These are phyloP conservation scores for Tirmania nivea DNA, from an alignment of 495 filamentous ascomycete genomes.

Conservation along the genomic window DNA sequence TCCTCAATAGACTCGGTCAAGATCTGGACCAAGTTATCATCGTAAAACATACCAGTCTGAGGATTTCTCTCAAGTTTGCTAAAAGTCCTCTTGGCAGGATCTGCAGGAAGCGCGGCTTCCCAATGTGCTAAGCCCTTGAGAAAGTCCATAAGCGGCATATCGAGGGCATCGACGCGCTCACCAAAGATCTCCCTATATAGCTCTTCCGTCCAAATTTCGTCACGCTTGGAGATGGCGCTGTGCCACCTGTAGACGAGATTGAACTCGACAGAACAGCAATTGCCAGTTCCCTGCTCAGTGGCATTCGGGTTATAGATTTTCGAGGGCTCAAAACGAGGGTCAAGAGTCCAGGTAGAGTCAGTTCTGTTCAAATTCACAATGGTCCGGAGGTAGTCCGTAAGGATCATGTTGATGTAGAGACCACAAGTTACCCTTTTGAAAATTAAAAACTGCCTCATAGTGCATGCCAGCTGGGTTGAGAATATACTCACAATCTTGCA, in stretches of 20 bases:
- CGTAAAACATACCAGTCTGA: conserved; percentile 34
- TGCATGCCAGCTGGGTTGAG: background rate
- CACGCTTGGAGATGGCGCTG: conserved; percentile 47
- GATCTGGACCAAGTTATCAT: conserved; percentile 47
- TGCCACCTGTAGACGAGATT: conserved; percentile 63
- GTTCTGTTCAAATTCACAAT: conserved; percentile 64
- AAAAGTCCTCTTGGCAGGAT: conserved; percentile 44
- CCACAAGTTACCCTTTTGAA: conserved; percentile 41
- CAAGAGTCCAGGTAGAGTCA: conserved; percentile 59
- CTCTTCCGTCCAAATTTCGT: conserved; percentile 53
- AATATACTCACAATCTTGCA: conserved; percentile 32
- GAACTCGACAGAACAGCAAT: conserved; percentile 61
- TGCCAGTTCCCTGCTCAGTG: conserved; percentile 45
- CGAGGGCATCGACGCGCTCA: conserved; percentile 28
- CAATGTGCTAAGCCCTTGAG: conserved; percentile 37
- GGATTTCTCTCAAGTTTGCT: conserved; percentile 35
- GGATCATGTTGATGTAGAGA: conserved; percentile 63
- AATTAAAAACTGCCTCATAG: conserved; percentile 4
- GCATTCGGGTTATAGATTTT: conserved; percentile 29
- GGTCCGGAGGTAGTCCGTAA: conserved; percentile 65
- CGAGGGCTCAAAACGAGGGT: conserved; percentile 40
- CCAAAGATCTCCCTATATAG: conserved; percentile 42
- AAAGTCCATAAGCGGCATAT: conserved; percentile 35
- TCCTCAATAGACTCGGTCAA: conserved; percentile 45
- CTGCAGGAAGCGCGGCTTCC: conserved; percentile 32